A percentile compares a stretch with the other conserved stretches of the same genome.
phyloP scores from a whole-genome alignment of 1,139 yeast species.

The Suhomyces terraborum region DNA sequence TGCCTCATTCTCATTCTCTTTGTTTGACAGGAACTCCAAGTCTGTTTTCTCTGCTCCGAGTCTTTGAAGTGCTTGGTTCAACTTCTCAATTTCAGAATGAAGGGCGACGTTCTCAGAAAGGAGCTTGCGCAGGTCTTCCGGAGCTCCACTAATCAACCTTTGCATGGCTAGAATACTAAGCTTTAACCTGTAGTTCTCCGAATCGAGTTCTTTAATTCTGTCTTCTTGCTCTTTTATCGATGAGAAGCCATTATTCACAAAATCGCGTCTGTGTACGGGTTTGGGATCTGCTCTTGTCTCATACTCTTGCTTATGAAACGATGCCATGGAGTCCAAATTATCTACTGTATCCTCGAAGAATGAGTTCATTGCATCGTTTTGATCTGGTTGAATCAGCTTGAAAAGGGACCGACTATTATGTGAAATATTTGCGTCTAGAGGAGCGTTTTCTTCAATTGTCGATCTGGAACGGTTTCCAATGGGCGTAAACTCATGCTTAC shows the following conservation, averaged over 20 bases:
- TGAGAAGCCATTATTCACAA: constrained; percentile 30
- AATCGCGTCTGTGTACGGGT: constrained; percentile 16
- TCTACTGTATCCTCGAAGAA: constrained; percentile 38
- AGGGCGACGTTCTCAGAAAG: constrained; percentile 43
- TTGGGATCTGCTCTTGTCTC: constrained; percentile 2
- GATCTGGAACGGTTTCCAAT: constrained; percentile 30
- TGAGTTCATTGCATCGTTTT: constrained; percentile 13
- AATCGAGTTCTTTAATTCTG: constrained; percentile 49
- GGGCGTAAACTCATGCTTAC: constrained; percentile 44
- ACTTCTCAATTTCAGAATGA: constrained; percentile 38
- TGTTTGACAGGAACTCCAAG: constrained; percentile 18
- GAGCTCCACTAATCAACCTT: constrained; percentile 48
- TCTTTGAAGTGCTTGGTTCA: constrained; percentile 21
- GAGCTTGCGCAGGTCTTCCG: constrained; percentile 42
- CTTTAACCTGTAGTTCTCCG: constrained; percentile 65
- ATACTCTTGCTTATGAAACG: constrained; percentile 7
- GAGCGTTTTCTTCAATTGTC: constrained; percentile 9
- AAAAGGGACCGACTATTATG: constrained; percentile 15
- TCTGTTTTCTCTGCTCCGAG: constrained; percentile 14
- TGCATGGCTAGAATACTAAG: constrained; percentile 58
- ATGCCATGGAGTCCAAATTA: constrained; percentile 19
- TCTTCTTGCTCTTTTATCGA: constrained; percentile 57
- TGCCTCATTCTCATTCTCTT: constrained; percentile 18
- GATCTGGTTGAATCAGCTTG: constrained; percentile 17
- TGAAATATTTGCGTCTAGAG: constrained; percentile 1